Evolutionary conservation across 768 basidiomycete genomes (phyloP).

Genomic region (Leucocoprinus sp.): DNA sequence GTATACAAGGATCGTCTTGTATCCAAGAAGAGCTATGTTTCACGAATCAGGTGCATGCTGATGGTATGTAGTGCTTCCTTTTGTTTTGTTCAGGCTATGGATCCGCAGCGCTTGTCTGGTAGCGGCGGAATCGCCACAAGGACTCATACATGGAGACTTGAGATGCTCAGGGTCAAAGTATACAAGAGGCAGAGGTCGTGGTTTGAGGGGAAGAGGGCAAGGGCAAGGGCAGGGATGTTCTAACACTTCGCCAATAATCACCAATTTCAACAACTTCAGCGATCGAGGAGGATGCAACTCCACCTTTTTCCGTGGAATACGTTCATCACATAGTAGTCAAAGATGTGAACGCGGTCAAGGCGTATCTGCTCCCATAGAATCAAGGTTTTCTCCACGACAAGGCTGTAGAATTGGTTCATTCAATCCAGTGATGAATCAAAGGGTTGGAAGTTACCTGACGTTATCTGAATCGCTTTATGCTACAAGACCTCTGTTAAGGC

Average conservation of each 20-base stretch:
- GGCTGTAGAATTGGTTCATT: conserved; percentile 22
- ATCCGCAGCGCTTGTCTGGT: not conserved
- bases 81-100: too few species aligned
- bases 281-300: conserved; percentile 12
- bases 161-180: not conserved
- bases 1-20: conserved; percentile 14
- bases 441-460: not conserved
- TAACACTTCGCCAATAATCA: not conserved
- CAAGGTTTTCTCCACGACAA: conserved; percentile 15
- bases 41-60: conserved; percentile 17
- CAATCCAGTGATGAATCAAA: conserved; percentile 11
- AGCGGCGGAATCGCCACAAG: conserved; percentile 1
- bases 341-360: conserved; percentile 16
- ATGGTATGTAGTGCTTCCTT: conserved; percentile 16
- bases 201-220: conserved; percentile 1
- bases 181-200: not conserved
- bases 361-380: not conserved
- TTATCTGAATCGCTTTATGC: conserved; percentile 37
- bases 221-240: conserved; percentile 5
- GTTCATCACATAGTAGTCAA: not conserved
- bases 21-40: conserved; percentile 19
- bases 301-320: conserved; percentile 15
- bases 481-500: conserved; percentile 56
- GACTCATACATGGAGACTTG: not conserved
- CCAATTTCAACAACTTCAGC: conserved; percentile 2